Evolutionary conservation across 2,329 filamentous ascomycete genomes (phyloP), one percentile per base, ranked within the genome.

Genomic region (Colletotrichum sp.): DNA sequence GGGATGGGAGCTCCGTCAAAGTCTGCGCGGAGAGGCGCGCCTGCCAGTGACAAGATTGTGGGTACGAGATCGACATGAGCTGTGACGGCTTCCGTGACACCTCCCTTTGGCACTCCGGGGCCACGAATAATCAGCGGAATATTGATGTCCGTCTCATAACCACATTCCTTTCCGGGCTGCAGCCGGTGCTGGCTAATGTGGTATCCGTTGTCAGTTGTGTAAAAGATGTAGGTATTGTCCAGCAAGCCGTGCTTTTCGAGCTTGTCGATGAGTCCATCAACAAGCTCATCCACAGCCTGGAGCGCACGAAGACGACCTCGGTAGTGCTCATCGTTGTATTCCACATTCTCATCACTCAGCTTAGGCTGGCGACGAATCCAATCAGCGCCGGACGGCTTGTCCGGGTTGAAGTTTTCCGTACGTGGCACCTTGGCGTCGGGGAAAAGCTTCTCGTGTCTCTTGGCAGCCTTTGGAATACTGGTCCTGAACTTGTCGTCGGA

Each of bases 361-460:
- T 79, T 81, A 1, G 85, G 83, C 7, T 89, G 85, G 12, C 81
- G 76, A 5, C 81, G 80, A 52, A 90, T 81, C 88, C 88, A 90
- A 44, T 84, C 85, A 6, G 85, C 88, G 4, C 85, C 86, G 4
- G 84, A 84, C 0, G 85, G 77, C n/a, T 77, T 76, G 13, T 80
- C 79, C 0, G 93, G 92, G 80, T 95, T 95, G 84, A 95, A 95
- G 79, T 93, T 90, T 0, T 87, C 84, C 1, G 88, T 92, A n/a
- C 93, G 85, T 0, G 93, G 93, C 1, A 95, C 89, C 34, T 87
- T 89, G 6, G 86, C 89, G 75, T 90, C 87, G 8, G 86, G 78
- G 79, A 95, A 95, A 0, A 94, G 85, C 78, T 92, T 83, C 32
- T 88, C 85, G 79, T 95, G 92, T 24, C 92, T 86, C 66, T 89